A percentile compares a stretch with the other conserved stretches of the same genome.
phyloP scores from a whole-genome alignment of 2,329 filamentous ascomycete species.

The Pseudogymnoascus sp. region DNA sequence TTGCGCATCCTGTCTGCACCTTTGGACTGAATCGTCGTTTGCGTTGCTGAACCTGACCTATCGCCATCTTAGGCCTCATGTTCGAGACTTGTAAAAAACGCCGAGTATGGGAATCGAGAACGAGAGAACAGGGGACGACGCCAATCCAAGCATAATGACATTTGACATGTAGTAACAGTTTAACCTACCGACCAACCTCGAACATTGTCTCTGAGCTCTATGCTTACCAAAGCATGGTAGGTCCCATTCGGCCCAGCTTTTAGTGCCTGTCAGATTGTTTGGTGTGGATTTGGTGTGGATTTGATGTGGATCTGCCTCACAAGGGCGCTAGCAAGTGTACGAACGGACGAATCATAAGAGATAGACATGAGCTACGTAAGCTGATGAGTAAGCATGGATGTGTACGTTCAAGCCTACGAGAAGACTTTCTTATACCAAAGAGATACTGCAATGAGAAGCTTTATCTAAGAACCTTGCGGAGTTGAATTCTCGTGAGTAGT shows the following conservation, averaged over 20 bases:
- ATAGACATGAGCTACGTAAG: slow-evolving; percentile 11
- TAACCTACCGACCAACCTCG: slow-evolving; percentile 11
- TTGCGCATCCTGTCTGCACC: slow-evolving; percentile 17
- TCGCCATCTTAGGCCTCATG: slow-evolving; percentile 11
- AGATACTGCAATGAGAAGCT: no score
- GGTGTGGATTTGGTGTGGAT: slow-evolving; percentile 10
- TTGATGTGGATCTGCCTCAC: background rate
- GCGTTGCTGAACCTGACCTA: slow-evolving; percentile 15
- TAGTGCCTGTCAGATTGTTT: slow-evolving; percentile 10
- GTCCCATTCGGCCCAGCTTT: no score
- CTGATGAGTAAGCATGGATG: slow-evolving; percentile 11
- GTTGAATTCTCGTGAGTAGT: no score
- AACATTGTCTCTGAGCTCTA: slow-evolving; percentile 12
- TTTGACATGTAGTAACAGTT: slow-evolving; percentile 11
- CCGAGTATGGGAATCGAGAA: no score
- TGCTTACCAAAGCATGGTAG: background rate
- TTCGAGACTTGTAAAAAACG: no score
- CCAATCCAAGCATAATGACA: slow-evolving; percentile 11
- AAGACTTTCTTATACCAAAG: slow-evolving; percentile 12
- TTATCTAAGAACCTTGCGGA: no score
- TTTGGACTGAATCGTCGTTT: slow-evolving; percentile 16
- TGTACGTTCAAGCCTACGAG: slow-evolving; percentile 14
- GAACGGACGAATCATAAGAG: slow-evolving; percentile 16
- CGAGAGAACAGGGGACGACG: background rate
- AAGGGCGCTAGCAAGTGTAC: slow-evolving; percentile 15